Conservation (phyloP, 2,329 filamentous ascomycete genomes). For the Cladophialophora exuberans region DNA sequence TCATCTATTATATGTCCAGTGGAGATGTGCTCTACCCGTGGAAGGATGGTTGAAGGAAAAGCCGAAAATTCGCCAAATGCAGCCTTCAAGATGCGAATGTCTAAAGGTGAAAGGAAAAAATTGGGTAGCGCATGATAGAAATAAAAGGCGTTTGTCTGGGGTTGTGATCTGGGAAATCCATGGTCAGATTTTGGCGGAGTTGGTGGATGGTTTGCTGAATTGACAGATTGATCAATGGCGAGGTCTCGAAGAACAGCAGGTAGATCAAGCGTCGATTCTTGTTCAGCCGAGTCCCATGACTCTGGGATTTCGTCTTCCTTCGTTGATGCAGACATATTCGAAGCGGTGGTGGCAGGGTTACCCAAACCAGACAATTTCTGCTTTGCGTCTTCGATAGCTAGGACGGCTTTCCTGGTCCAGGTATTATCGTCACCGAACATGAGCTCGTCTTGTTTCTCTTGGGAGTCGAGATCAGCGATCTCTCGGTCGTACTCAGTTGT, state of each 20-base stretch:
- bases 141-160: conserved; percentile 60
- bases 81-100: conserved; percentile 89
- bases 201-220: conserved; percentile 12
- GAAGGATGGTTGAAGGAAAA: conserved; percentile 84
- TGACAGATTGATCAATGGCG: conserved; percentile 34
- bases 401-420: conserved; percentile 85
- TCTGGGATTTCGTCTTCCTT: conserved; percentile 25
- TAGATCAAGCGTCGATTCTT: conserved; percentile 27
- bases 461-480: conserved; percentile 70
- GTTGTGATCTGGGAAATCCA: conserved; percentile 10
- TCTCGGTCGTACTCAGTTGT: conserved; percentile 76
- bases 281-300: conserved; percentile 23
- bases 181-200: conserved; percentile 7
- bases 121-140: conserved; percentile 89
- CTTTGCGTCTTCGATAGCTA: conserved; percentile 72
- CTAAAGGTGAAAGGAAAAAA: conserved; percentile 85
- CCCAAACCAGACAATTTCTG: conserved; percentile 72
- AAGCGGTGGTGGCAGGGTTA: conserved; percentile 60
- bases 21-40: conserved; percentile 85
- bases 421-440: conserved; percentile 92
- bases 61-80: conserved; percentile 81
- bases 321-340: conserved; percentile 31
- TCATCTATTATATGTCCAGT: conserved; percentile 88
- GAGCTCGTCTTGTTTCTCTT: conserved; percentile 86
- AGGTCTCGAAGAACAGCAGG: conserved; percentile 34